Conservation (phyloP, 352 stramenopile species). For the Phytophthora vignae region DNA sequence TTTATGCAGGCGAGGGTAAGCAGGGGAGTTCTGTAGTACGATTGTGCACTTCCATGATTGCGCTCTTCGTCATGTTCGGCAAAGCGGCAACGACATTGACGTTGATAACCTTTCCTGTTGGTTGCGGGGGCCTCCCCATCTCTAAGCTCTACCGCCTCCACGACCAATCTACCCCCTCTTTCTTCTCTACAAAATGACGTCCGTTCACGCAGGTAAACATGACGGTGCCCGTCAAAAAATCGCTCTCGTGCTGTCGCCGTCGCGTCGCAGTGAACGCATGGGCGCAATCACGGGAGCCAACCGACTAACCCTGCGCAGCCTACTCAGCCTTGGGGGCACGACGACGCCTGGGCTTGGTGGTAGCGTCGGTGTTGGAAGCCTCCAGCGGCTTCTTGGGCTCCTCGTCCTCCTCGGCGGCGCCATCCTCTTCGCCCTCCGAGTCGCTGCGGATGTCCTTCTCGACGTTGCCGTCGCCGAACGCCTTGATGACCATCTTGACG, state of each 20-base stretch:
- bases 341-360: conserved; percentile 59
- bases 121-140: conserved; percentile 19
- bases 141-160: conserved; percentile 43
- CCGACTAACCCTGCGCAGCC: conserved; percentile 4
- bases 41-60: too few relatives aligned
- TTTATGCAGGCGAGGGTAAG: too few relatives aligned
- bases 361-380: conserved; percentile 23
- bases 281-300: conserved; percentile 30
- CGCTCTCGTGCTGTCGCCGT: neutral
- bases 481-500: conserved; percentile 76
- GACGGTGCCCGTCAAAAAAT: conserved; percentile 21
- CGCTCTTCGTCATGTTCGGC: neutral
- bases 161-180: conserved; percentile 22
- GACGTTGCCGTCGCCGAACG: conserved; percentile 68
- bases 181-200: conserved; percentile 37
- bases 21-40: too few relatives aligned
- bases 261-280: conserved; percentile 15
- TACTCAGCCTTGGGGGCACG: conserved; percentile 78
- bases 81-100: too few relatives aligned
- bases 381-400: conserved; percentile 25
- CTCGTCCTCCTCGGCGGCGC: conserved; percentile 28
- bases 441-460: conserved; percentile 88
- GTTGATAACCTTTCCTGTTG: conserved; percentile 17
- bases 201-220: conserved; percentile 6
- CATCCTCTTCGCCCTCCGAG: conserved; percentile 68